Conservation (phyloP, 768 basidiomycete species). For the Sporobolomyces pararoseus region DNA sequence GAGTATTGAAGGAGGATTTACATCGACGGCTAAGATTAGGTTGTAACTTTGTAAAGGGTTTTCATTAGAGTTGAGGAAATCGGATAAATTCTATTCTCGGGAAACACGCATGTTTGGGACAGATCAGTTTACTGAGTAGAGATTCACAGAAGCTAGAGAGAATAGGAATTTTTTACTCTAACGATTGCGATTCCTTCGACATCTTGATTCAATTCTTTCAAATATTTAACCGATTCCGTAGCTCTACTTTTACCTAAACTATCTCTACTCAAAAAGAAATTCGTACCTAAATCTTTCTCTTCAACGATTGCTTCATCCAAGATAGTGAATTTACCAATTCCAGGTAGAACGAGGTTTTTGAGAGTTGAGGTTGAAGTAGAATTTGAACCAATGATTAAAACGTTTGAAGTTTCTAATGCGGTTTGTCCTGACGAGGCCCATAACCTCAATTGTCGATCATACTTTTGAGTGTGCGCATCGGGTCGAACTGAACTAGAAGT, state of each 20-base stretch:
- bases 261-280: constrained; percentile 84
- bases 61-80: constrained; percentile 56
- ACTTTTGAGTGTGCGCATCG: constrained; percentile 69
- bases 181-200: constrained; percentile 68
- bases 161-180: constrained; percentile 50
- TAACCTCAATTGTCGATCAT: constrained; percentile 88
- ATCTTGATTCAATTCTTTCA: constrained; percentile 80
- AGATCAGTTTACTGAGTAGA: too few species aligned
- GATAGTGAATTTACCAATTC: constrained; percentile 91
- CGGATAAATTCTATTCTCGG: too few species aligned
- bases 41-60: constrained; percentile 64
- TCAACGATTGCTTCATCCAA: constrained; percentile 64
- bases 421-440: constrained; percentile 91
- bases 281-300: constrained; percentile 81
- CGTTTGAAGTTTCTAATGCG: constrained; percentile 75
- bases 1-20: constrained; percentile 58
- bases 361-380: constrained; percentile 83
- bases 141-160: too few species aligned
- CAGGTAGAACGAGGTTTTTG: constrained; percentile 95
- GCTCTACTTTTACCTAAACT: constrained; percentile 78
- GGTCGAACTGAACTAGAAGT: constrained; percentile 18
- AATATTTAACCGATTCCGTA: constrained; percentile 67
- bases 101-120: too few species aligned
- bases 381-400: constrained; percentile 73
- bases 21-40: constrained; percentile 79